Percentiles rank a stretch among this genome's conserved stretches.
Evolutionary conservation across 2,329 filamentous ascomycete species (phyloP).

Genomic region (Penicillium paneum): DNA sequence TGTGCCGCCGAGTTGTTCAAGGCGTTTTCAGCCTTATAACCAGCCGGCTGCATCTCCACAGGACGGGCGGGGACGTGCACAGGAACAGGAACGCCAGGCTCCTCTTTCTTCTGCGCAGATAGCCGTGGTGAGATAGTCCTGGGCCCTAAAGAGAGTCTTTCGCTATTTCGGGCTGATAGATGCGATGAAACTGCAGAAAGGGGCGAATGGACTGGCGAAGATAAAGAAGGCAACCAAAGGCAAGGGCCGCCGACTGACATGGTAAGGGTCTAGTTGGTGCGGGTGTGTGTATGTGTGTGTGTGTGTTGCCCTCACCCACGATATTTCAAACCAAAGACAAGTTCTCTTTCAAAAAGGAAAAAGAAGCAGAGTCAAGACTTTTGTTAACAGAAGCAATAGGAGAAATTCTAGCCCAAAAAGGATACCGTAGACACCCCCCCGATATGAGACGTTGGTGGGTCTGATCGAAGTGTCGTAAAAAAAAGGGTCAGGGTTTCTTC

Average conservation of each 20-base stretch:
- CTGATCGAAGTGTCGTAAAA: slow-evolving; percentile 27
- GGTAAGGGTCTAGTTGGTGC: slow-evolving; percentile 19
- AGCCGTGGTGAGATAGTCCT: slow-evolving; percentile 22
- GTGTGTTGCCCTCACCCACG: slow-evolving; percentile 6
- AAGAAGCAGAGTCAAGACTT: background rate
- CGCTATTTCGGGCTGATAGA: slow-evolving; percentile 28
- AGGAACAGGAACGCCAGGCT: slow-evolving; percentile 14
- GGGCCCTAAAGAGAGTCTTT: slow-evolving; percentile 22
- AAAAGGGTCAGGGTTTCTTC: slow-evolving; percentile 20
- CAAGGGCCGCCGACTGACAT: slow-evolving; percentile 40
- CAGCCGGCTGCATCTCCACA: slow-evolving; percentile 28
- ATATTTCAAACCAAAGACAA: slow-evolving; percentile 4
- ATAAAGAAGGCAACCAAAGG: slow-evolving; percentile 35
- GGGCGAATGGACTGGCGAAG: slow-evolving; percentile 31
- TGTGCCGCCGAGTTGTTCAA: slow-evolving; percentile 16
- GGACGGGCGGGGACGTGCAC: slow-evolving; percentile 4
- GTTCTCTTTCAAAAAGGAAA: background rate
- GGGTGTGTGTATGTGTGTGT: background rate
- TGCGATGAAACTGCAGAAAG: slow-evolving; percentile 30
- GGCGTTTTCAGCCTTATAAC: slow-evolving; percentile 30
- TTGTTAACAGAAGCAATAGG: slow-evolving; percentile 3
- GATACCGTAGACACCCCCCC: slow-evolving; percentile 11
- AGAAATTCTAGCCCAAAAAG: slow-evolving; percentile 7
- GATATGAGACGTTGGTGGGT: slow-evolving; percentile 30
- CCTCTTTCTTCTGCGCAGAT: slow-evolving; percentile 23